Evolutionary conservation across 345 rosid species (phyloP), one percentile per base, ranked within the genome.

Genomic region (Citrus unshiu): DNA sequence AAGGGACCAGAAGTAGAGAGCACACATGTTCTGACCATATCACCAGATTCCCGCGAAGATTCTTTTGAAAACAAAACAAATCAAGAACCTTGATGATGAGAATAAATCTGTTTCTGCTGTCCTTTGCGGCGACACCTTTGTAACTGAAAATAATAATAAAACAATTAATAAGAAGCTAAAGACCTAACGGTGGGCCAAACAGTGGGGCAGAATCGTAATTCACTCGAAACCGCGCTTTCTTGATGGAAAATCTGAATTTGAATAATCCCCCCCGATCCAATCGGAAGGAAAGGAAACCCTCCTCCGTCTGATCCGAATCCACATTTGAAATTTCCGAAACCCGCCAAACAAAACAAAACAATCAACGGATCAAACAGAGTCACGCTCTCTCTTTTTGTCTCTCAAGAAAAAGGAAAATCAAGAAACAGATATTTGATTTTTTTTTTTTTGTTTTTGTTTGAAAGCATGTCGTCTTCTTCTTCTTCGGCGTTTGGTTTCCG

Each of bases 291-390:
- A 13, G 16, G 51, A 46, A 46, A 12, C 51, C 18, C 51, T 46
- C 19, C 58, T 25, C 73, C 35, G 35, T 14, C n/a, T 46, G 84
- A 82, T 82, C 87, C 78, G 66, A 78, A 37, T 69, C 80, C 78
- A 75, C 58, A 67, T 81, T 86, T 82, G 79, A 84, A 84, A 77
- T 83, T 29, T 24, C 58, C 16, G 51, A 22, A 74, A 74, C 82
- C 86, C 84, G 85, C 86, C 86, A 80, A 68, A 32, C 5, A 34
- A 12, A 46, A 46, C 51, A 12, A 46, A 46, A 46, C 51, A 46
- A 46, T 13, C 51, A 46, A 46, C 16, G 51, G 51, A 46, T 46
- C 51, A 13, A 13, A 46, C 51, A 46, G 18, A 3, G 1, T 70
- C 68, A 29, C 79, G 4, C 12, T 56, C 32, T 21, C 74, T 68